Evolutionary conservation across 169 alveolate species (phyloP).

Genomic region (Cryptosporidium felis): DNA sequence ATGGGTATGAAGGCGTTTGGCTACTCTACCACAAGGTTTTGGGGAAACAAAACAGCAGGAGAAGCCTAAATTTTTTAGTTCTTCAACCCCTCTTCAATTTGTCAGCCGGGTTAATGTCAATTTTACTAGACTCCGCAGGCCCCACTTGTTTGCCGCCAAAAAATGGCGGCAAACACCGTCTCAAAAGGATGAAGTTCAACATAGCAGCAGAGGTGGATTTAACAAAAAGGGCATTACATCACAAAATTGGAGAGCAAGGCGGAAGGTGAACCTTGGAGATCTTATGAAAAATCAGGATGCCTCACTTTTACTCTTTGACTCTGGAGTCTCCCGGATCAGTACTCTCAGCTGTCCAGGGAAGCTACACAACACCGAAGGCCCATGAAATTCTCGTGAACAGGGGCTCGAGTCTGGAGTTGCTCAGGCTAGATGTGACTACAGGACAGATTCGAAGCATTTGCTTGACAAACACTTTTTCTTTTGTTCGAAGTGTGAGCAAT

Average conservation of each 20-base stretch:
- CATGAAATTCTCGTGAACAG: slow-evolving; percentile 96
- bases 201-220: neutral
- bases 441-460: slow-evolving; percentile 90
- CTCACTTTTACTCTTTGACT: slow-evolving; percentile 94
- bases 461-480: slow-evolving; percentile 93
- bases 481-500: slow-evolving; percentile 90
- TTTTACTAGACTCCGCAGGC: neutral
- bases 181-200: neutral
- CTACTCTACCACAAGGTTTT: too few relatives aligned
- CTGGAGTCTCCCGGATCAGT: slow-evolving; percentile 96
- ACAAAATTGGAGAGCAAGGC: neutral
- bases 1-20: too few relatives aligned
- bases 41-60: too few relatives aligned
- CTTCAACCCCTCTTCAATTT: too few relatives aligned
- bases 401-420: slow-evolving; percentile 93
- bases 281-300: slow-evolving; percentile 81
- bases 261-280: neutral
- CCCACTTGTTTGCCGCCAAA: slow-evolving; percentile 26
- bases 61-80: too few relatives aligned
- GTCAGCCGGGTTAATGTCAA: too few relatives aligned
- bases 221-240: slow-evolving; percentile 12
- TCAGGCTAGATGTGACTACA: slow-evolving; percentile 88
- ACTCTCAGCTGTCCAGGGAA: slow-evolving; percentile 95
- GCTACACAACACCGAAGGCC: slow-evolving; percentile 96
- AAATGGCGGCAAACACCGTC: slow-evolving; percentile 29